Base-by-base conservation (phyloP, 2,329 filamentous ascomycete species). In the Fusarium verrucosum region DNA sequence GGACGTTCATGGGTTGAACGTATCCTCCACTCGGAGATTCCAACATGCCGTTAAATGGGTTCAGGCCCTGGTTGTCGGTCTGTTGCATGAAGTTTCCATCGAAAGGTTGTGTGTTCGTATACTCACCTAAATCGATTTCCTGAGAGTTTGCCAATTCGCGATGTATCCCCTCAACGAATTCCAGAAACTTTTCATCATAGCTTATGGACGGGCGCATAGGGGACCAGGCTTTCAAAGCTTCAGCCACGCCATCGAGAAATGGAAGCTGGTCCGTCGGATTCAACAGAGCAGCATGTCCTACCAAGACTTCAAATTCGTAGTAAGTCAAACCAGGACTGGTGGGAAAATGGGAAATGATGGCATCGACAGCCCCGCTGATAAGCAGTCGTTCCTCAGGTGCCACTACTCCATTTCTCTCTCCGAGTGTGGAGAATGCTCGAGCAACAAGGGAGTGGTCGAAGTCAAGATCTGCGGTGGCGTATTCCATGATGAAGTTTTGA, bases 21-120 rank as follows among this genome's bases (percentile, higher is more conserved):
- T 13, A 25, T 16, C 14, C n/a, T 3, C 10, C 7, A 4, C 10
- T 9, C 1, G 7, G 7, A 19, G 4, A 3, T 14, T 20, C 25
- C 2, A 22, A 8, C 1, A 1, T 16, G 6, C 7, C n/a, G 11
- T 13, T 10, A 16, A 7, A 1, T 1, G 14, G 4, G 7, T 7
- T 3, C 4, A 19, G 9, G 4, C 4, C 25, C 16, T 26, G 32
- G 5, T 1, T 1, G 6, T 13, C 7, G 10, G 25, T 17, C 20
- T 25, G 11, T 20, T 25, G 50, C 4, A 13, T 4, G 10, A 17
- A 9, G 11, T 25, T 37, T 13, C 17, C n/a, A 16, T 36, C 20
- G 11, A 13, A 3, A 17, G 19, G 13, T 10, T 11, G 16, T 9
- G 20, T 14, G 5, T 16, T 6, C 4, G 14, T 7, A 22, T 4